Percentiles rank a stretch among this genome's conserved stretches.
phyloP scores from a whole-genome alignment of 495 filamentous ascomycete species.

The Hypoxylon perforatum region DNA sequence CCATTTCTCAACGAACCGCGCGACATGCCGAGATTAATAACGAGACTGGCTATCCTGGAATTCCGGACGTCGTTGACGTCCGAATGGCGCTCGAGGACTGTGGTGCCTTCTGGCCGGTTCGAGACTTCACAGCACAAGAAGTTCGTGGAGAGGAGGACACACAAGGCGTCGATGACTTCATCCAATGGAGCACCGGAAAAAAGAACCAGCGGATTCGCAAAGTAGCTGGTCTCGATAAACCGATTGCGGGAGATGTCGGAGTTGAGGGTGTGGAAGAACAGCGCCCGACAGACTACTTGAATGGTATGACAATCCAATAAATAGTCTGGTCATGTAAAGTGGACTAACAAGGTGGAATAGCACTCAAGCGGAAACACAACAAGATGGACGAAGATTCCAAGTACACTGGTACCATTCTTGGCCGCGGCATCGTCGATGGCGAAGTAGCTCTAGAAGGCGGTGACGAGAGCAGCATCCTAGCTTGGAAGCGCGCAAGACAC shows the following conservation, averaged over 20 bases:
- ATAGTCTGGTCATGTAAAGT: not conserved
- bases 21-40: constrained; percentile 64
- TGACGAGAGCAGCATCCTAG: constrained; percentile 68
- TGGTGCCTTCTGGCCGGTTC: constrained; percentile 71
- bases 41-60: constrained; percentile 39
- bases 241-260: constrained; percentile 28
- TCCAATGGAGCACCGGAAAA: constrained; percentile 77
- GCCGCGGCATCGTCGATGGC: constrained; percentile 73
- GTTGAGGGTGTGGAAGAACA: constrained; percentile 48
- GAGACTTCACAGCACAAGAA: constrained; percentile 37
- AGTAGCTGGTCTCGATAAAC: constrained; percentile 65
- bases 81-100: constrained; percentile 82
- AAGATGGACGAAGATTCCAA: constrained; percentile 82
- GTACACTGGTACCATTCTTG: constrained; percentile 82
- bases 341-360: constrained; percentile 41
- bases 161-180: constrained; percentile 75
- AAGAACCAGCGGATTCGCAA: constrained; percentile 74
- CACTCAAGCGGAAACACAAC: constrained; percentile 85
- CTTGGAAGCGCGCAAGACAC: constrained; percentile 65
- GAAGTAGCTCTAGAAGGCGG: constrained; percentile 79
- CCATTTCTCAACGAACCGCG: constrained; percentile 73
- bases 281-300: constrained; percentile 75
- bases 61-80: constrained; percentile 75
- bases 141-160: constrained; percentile 71
- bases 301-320: constrained; percentile 52